Percentiles rank a stretch among this genome's conserved stretches.
Conservation (phyloP, 192 early-diverging fungal genomes). For the Mortierella hygrophila region DNA sequence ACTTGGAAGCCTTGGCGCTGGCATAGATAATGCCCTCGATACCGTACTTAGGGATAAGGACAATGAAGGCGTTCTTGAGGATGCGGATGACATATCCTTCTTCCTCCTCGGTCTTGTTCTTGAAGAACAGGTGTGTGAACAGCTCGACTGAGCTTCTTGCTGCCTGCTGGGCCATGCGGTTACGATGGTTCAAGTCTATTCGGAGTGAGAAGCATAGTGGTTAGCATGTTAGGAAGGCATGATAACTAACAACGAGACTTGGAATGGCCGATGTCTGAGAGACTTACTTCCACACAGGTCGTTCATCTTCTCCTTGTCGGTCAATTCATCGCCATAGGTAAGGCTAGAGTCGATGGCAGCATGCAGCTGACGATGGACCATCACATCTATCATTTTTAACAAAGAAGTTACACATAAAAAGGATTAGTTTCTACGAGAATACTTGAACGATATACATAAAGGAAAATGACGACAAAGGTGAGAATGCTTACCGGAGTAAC, state of each 20-base stretch:
- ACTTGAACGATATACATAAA: not conserved
- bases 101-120: slow-evolving; percentile 87
- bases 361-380: slow-evolving; percentile 91
- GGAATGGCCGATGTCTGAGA: not conserved
- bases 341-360: slow-evolving; percentile 61
- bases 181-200: slow-evolving; percentile 87
- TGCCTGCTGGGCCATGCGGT: slow-evolving; percentile 97
- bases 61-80: slow-evolving; percentile 95
- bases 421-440: not conserved
- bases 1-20: slow-evolving; percentile 46
- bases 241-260: not conserved
- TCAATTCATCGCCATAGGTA: slow-evolving; percentile 77
- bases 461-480: not conserved
- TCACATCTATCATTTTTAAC: slow-evolving; percentile 71
- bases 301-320: slow-evolving; percentile 84
- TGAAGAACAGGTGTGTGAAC: slow-evolving; percentile 97
- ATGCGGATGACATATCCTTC: slow-evolving; percentile 92
- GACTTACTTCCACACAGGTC: slow-evolving; percentile 84
- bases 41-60: slow-evolving; percentile 90
- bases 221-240: not conserved
- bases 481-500: slow-evolving; percentile 81
- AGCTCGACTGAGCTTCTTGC: slow-evolving; percentile 94
- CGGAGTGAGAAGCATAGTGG: slow-evolving; percentile 15
- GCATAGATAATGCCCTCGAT: slow-evolving; percentile 95
- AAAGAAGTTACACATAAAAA: not conserved